These are phyloP conservation scores for Leccinum ochraceum DNA, from an alignment of 768 basidiomycete genomes.

Conservation along the genomic window DNA sequence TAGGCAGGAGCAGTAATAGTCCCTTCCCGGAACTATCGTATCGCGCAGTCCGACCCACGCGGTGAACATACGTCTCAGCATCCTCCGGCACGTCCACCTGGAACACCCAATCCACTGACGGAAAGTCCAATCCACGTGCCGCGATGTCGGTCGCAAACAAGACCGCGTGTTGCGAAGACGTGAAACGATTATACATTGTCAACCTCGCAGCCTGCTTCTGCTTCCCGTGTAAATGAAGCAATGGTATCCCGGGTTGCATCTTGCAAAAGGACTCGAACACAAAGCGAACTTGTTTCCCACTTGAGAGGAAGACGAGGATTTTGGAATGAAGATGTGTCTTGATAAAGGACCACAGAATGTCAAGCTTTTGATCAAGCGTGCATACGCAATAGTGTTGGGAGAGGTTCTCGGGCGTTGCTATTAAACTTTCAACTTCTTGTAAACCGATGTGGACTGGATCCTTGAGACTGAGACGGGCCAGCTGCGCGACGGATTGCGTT, in stretches of 20 bases:
- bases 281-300: conserved; percentile 96
- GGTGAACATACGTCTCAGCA: conserved; percentile 95
- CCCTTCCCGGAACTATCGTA: conserved; percentile 91
- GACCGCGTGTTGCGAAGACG: conserved; percentile 75
- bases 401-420: conserved; percentile 70
- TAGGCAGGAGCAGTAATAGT: conserved; percentile 79
- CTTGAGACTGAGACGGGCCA: conserved; percentile 87
- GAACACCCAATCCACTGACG: conserved; percentile 94
- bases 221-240: conserved; percentile 95
- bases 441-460: conserved; percentile 77
- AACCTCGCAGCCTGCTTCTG: conserved; percentile 93
- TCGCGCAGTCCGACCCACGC: conserved; percentile 92
- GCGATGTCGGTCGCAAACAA: conserved; percentile 97
- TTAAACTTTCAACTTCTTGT: conserved; percentile 42
- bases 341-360: conserved; percentile 92
- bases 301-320: conserved; percentile 90
- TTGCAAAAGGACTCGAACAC: conserved; percentile 94
- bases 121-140: conserved; percentile 95
- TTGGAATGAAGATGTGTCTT: conserved; percentile 92
- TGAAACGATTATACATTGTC: conserved; percentile 82
- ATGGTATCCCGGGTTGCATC: conserved; percentile 90
- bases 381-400: conserved; percentile 90
- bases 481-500: conserved; percentile 82
- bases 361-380: conserved; percentile 83
- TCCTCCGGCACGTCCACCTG: conserved; percentile 97